These are phyloP conservation scores for Phymatotrichopsis omnivora DNA, from an alignment of 2,329 filamentous ascomycete genomes.

Conservation along the genomic window DNA sequence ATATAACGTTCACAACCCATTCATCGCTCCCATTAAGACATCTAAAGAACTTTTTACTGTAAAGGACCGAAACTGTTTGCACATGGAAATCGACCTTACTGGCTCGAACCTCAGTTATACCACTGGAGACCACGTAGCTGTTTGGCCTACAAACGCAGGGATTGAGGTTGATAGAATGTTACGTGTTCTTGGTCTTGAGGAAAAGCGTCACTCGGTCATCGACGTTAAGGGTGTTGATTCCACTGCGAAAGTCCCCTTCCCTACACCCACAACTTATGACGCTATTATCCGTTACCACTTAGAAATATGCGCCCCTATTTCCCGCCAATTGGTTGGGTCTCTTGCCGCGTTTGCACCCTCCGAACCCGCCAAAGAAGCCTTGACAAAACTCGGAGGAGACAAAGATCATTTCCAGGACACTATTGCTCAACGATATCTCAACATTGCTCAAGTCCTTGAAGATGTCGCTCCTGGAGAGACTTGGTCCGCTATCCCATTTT, in stretches of 20 bases:
- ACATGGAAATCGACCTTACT: conserved; percentile 87
- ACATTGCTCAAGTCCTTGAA: conserved; percentile 77
- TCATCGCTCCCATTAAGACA: conserved; percentile 83
- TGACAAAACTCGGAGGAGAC: conserved; percentile 79
- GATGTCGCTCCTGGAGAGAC: conserved; percentile 60
- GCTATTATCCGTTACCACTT: conserved; percentile 89
- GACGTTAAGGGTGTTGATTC: conserved; percentile 84
- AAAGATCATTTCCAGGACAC: conserved; percentile 92
- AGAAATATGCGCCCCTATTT: conserved; percentile 90
- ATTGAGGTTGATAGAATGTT: conserved; percentile 86
- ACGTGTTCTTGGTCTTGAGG: conserved; percentile 60
- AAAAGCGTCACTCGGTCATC: conserved; percentile 74
- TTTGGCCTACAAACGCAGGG: conserved; percentile 95
- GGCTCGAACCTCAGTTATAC: conserved; percentile 86
- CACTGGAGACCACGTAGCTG: conserved; percentile 90
- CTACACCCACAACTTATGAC: conserved; percentile 92
- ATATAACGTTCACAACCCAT: conserved; percentile 94
- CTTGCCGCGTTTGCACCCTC: conserved; percentile 82
- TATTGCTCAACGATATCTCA: conserved; percentile 70
- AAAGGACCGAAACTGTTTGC: conserved; percentile 87
- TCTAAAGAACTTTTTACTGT: conserved; percentile 85
- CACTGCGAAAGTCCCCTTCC: conserved; percentile 95
- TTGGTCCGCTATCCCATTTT: conserved; percentile 84
- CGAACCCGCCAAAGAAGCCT: conserved; percentile 74
- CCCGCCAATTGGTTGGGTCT: conserved; percentile 84